A percentile compares a stretch with the other conserved stretches of the same genome.
Conservation (phyloP, 106 monocot species). For the Ottelia alismoides region DNA sequence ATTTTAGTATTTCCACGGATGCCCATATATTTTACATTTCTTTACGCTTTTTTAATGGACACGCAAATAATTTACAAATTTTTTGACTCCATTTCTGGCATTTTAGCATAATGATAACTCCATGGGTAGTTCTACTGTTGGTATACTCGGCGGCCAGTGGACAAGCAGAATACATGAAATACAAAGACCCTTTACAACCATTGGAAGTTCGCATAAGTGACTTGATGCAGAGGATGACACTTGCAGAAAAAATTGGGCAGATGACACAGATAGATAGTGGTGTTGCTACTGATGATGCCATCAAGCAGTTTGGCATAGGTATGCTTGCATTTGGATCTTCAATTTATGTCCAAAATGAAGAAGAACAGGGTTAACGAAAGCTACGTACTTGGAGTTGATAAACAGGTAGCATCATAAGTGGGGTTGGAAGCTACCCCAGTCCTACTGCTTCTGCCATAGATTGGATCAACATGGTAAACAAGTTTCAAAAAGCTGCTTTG, state of each 20-base stretch:
- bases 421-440: constrained; percentile 50
- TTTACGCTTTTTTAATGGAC: no score
- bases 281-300: constrained; percentile 27
- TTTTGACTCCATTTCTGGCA: no score
- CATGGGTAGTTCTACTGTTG: constrained; percentile 7
- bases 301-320: constrained; percentile 50
- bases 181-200: constrained; percentile 52
- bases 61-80: no score
- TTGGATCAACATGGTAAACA: constrained; percentile 45
- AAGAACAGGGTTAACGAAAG: neutral
- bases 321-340: neutral
- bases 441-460: constrained; percentile 26
- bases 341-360: neutral
- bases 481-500: constrained; percentile 40
- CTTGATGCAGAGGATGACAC: constrained; percentile 44
- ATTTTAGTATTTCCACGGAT: no score
- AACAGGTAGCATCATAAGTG: constrained; percentile 61
- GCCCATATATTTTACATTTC: no score
- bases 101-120: no score
- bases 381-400: no score
- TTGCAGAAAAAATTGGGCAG: constrained; percentile 68
- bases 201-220: constrained; percentile 32
- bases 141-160: neutral
- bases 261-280: constrained; percentile 58
- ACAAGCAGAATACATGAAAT: constrained; percentile 26